Evolutionary conservation across 371 early-diverging fungal genomes (phyloP).

Genomic region (Zopfochytrium polystomum): DNA sequence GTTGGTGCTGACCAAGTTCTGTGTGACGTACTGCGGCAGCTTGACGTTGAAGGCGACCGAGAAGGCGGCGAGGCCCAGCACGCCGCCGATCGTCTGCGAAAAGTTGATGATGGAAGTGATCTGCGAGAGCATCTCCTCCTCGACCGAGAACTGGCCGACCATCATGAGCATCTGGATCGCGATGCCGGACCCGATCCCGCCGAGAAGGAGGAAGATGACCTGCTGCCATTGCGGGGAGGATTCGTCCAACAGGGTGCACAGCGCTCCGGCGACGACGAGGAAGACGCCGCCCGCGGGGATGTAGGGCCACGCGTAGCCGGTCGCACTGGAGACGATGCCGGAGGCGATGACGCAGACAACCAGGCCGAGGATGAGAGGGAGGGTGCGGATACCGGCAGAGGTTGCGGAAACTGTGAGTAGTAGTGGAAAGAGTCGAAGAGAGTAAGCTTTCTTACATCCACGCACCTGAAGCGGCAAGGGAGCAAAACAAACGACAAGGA

Average conservation of each 20-base stretch:
- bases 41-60: no score
- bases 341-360: constrained; percentile 48
- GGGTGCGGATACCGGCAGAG: constrained; percentile 53
- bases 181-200: constrained; percentile 11
- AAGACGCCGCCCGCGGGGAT: constrained; percentile 59
- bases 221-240: constrained; percentile 2
- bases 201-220: constrained; percentile 15
- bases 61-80: constrained; percentile 8
- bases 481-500: not conserved
- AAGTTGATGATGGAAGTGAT: no score
- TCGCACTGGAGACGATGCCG: constrained; percentile 47
- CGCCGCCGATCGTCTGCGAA: constrained; percentile 45
- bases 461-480: not conserved
- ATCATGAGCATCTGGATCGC: not conserved
- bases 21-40: no score
- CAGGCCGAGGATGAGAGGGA: constrained; percentile 57
- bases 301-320: constrained; percentile 37
- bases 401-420: constrained; percentile 42
- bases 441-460: not conserved
- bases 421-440: not conserved
- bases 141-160: constrained; percentile 2
- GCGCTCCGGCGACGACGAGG: constrained; percentile 54
- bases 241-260: constrained; percentile 6
- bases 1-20: no score
- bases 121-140: no score